phyloP scores from a whole-genome alignment of 805 yeast genomes.

The Suhomyces canberraensis region DNA sequence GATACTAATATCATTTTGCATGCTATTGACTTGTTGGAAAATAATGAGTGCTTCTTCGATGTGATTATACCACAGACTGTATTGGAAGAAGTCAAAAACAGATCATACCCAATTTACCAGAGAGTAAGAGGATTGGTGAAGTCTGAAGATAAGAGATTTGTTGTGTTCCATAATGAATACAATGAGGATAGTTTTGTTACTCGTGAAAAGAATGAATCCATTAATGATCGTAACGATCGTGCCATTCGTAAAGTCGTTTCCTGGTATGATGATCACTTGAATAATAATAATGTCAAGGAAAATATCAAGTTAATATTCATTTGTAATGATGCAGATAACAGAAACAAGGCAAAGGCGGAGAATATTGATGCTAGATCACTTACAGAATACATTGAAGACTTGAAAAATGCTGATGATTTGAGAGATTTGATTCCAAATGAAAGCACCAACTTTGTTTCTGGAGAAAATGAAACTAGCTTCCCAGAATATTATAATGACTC shows the following conservation, averaged over 20 bases:
- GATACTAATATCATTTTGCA: slow-evolving; percentile 87
- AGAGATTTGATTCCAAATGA: slow-evolving; percentile 73
- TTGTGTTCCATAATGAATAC: slow-evolving; percentile 93
- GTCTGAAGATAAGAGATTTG: slow-evolving; percentile 74
- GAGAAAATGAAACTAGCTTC: slow-evolving; percentile 54
- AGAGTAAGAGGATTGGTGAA: slow-evolving; percentile 76
- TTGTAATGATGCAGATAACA: slow-evolving; percentile 75
- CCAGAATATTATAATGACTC: slow-evolving; percentile 79
- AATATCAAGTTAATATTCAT: slow-evolving; percentile 53
- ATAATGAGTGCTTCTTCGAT: slow-evolving; percentile 71
- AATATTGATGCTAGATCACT: slow-evolving; percentile 56
- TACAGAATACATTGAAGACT: slow-evolving; percentile 63
- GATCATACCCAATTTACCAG: slow-evolving; percentile 83
- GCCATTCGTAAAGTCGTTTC: slow-evolving; percentile 74
- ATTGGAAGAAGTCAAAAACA: slow-evolving; percentile 85
- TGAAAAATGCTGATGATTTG: slow-evolving; percentile 72
- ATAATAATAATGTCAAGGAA: slow-evolving; percentile 21
- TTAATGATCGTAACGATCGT: slow-evolving; percentile 88
- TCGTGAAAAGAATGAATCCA: slow-evolving; percentile 63
- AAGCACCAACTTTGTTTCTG: slow-evolving; percentile 31
- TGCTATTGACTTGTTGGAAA: slow-evolving; percentile 88
- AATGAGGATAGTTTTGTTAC: slow-evolving; percentile 63
- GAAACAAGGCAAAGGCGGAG: slow-evolving; percentile 52
- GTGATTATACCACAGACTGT: slow-evolving; percentile 95
- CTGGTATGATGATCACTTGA: slow-evolving; percentile 72